These are phyloP conservation scores for Cyclostephanos tholiformis DNA, from an alignment of 108 stramenopile genomes.

Conservation along the genomic window DNA sequence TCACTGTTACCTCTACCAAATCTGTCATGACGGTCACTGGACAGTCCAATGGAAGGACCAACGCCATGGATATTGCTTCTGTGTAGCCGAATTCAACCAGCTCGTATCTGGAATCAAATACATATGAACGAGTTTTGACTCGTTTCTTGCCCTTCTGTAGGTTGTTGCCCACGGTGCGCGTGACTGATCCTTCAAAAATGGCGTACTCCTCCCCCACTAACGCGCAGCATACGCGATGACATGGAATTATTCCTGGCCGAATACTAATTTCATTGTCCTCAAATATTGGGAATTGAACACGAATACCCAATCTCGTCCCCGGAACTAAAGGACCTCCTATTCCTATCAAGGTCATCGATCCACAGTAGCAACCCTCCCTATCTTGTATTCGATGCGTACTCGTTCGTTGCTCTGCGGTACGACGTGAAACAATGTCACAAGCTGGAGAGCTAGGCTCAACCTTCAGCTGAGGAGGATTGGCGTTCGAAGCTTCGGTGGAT, in stretches of 20 bases:
- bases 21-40: slow-evolving; percentile 49
- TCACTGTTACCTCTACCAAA: slow-evolving; percentile 46
- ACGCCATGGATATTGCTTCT: slow-evolving; percentile 43
- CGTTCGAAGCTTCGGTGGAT: slow-evolving; percentile 31
- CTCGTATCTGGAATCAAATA: slow-evolving; percentile 48
- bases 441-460: slow-evolving; percentile 32
- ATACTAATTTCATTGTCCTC: slow-evolving; percentile 11
- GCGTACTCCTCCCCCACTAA: slow-evolving; percentile 52
- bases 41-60: slow-evolving; percentile 50
- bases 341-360: slow-evolving; percentile 41
- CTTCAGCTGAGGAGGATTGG: slow-evolving; percentile 19
- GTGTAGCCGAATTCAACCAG: slow-evolving; percentile 45
- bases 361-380: slow-evolving; percentile 37
- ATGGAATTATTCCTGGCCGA: slow-evolving; percentile 26
- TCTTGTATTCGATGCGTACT: slow-evolving; percentile 40
- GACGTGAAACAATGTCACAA: slow-evolving; percentile 40
- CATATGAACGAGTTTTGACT: slow-evolving; percentile 49
- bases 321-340: slow-evolving; percentile 38
- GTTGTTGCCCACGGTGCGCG: background rate
- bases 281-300: slow-evolving; percentile 25
- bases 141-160: slow-evolving; percentile 20
- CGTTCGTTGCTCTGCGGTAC: slow-evolving; percentile 33
- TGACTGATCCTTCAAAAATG: slow-evolving; percentile 19
- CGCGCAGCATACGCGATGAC: slow-evolving; percentile 46
- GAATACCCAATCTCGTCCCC: slow-evolving; percentile 33